phyloP scores from a whole-genome alignment of 129 eudicot species.

The Erigeron canadensis region DNA sequence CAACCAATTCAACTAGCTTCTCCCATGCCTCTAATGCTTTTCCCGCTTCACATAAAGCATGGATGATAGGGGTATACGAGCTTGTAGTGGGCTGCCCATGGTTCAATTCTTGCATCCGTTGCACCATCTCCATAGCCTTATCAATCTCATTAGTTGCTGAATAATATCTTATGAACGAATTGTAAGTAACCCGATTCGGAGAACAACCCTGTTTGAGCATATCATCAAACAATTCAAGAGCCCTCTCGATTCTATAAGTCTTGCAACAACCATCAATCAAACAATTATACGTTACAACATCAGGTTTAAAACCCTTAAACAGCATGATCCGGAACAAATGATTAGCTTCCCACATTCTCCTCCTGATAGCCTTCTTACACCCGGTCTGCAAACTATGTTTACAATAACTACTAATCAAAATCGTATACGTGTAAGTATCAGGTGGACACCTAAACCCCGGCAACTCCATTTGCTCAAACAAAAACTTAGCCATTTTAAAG shows the following conservation, averaged over 20 bases:
- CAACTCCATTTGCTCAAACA: conserved; percentile 84
- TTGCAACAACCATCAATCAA: conserved; percentile 95
- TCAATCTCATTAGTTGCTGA: conserved; percentile 77
- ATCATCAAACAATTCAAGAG: conserved; percentile 71
- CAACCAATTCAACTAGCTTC: conserved; percentile 63
- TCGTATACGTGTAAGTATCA: conserved; percentile 73
- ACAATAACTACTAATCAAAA: conserved; percentile 80
- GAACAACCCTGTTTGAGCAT: conserved; percentile 63
- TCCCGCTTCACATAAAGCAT: conserved; percentile 79
- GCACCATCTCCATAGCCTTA: conserved; percentile 72
- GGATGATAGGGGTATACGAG: conserved; percentile 86
- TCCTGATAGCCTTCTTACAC: conserved; percentile 72
- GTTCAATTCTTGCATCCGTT: conserved; percentile 50
- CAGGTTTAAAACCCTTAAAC: conserved; percentile 87
- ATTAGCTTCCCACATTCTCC: conserved; percentile 93
- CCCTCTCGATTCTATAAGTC: conserved; percentile 76
- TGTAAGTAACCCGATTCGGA: conserved; percentile 74
- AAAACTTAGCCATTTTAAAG: conserved; percentile 70
- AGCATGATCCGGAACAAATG: conserved; percentile 82
- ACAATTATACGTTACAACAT: conserved; percentile 88
- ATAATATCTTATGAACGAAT: conserved; percentile 78
- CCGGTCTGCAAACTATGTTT: conserved; percentile 65
- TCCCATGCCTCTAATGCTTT: conserved; percentile 63
- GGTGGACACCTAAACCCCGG: conserved; percentile 91
- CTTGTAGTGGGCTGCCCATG: conserved; percentile 74